phyloP scores from a whole-genome alignment of 169 alveolate genomes.

The Babesia bovis region DNA sequence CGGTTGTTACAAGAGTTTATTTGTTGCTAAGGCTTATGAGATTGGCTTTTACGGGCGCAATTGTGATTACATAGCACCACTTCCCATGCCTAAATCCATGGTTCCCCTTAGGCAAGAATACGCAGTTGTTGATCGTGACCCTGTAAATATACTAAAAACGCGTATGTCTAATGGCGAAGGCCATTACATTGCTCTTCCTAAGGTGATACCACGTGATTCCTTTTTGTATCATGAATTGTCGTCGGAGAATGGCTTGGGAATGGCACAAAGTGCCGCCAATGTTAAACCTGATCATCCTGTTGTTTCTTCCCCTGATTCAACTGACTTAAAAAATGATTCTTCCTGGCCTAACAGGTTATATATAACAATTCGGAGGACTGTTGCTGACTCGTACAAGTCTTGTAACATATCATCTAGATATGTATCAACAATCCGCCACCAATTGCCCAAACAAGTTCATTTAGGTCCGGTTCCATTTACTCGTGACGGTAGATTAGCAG shows the following conservation, averaged over 20 bases:
- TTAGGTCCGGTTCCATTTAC: constrained; percentile 23
- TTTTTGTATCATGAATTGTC: constrained; percentile 1
- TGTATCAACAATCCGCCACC: not conserved
- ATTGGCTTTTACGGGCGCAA: constrained; percentile 66
- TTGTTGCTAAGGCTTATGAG: constrained; percentile 64
- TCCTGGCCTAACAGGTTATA: constrained; percentile 28
- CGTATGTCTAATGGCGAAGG: constrained; percentile 49
- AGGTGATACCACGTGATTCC: constrained; percentile 12
- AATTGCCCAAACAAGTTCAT: not conserved
- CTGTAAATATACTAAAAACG: constrained; percentile 25
- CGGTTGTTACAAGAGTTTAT: constrained; percentile 64
- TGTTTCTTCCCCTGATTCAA: not conserved
- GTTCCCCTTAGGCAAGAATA: constrained; percentile 59
- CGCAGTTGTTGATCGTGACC: constrained; percentile 42
- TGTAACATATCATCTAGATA: constrained; percentile 25
- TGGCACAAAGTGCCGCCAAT: constrained; percentile 6
- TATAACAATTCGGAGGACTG: constrained; percentile 42
- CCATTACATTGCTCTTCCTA: constrained; percentile 48
- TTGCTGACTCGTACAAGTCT: constrained; percentile 24
- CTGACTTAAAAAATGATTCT: not conserved
- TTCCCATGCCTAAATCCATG: constrained; percentile 46
- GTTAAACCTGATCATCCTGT: not conserved
- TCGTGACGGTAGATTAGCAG: not conserved
- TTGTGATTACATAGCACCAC: constrained; percentile 46
- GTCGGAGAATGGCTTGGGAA: not conserved